Base-by-base conservation (phyloP, 2,329 filamentous ascomycete species). In the Dactylellina cionopaga region DNA sequence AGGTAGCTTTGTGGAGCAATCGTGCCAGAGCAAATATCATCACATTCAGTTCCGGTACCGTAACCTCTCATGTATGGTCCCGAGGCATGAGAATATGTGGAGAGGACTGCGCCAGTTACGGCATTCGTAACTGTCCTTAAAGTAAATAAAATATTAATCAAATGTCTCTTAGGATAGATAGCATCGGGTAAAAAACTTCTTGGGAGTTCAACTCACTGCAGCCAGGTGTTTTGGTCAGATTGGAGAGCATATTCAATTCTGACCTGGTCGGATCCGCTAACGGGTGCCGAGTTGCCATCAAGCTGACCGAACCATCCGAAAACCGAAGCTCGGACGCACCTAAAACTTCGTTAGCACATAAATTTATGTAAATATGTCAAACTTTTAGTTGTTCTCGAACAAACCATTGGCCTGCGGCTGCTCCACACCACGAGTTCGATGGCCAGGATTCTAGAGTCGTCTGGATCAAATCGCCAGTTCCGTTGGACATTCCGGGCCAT, bases 401-500 rank as follows among this genome's bases (percentile, higher is more conserved):
- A 74, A 80, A 83, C 80, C 80, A 83, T 75, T 83, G 77, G 4
- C 80, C 80, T 1, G 77, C 74, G 3, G 41, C 64, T 6, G 80
- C 81, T 37, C 81, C 81, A 68, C 81, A 83, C 81, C 81, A 83
- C 11, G 75, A 74, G 72, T 83, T 82, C 39, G 77, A 77, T 5
- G 79, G 71, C 81, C 80, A 83, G 17, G 78, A 79, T 72, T 83
- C 81, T 3, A 82, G 76, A 0, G 81, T 82, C 0, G 81, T 80
- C 68, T 83, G 81, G 46, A 83, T 75, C 13, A 83, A 76, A 52
- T 83, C 79, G 0, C 81, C 81, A 2, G 81, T 83, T 37, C 81
- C 81, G 72, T 82, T 83, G 56, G 80, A 81, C 80, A 83, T 83
- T 3, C 81, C 81, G 5, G 81, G 82, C 81, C 80, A 83, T 33